Evolutionary conservation across 2,329 filamentous ascomycete genomes (phyloP), one percentile per base, ranked within the genome.

Genomic region (Fusarium redolens): DNA sequence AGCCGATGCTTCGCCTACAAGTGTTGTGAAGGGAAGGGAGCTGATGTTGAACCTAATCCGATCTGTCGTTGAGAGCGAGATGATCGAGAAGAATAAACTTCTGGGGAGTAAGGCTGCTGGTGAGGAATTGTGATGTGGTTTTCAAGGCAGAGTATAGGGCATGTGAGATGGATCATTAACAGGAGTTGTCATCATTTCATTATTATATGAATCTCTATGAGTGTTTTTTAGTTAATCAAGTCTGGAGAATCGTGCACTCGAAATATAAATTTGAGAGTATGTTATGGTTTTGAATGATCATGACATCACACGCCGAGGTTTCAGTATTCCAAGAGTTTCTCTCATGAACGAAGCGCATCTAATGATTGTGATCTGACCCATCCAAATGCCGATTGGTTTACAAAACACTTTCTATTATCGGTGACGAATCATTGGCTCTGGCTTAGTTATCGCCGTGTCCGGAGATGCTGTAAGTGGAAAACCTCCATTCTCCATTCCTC

Each of bases 1-100:
- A 1, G 86, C 88, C 11, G 85, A 88, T 31, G 84, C 86, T 13
- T 85, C 88, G 28, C 83, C 88, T 40, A 81, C 83, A 25, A 82
- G 82, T 20, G 75, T 92, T 15, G 78, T 79, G 30, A 82, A 79
- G 5, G 90, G 90, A 7, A 83, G 82, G n/a, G 84, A 87, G 65
- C 78, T 91, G 40, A 82, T 85, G 5, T 59, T 89, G 48, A 86
- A 88, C 74, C 78, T 92, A 68, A 86, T 92, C 63, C 82, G 87
- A 69, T 85, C 88, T 12, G 83, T 92, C 65, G 87, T 85, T 31
- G 87, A 90, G 81, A 86, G 85, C 74, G 85, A 87, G 77, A 54
- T 82, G 59, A 68, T 54, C 20, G 68, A 61, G 38, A 73, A 69
- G 69, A 69, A 73, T 18, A 65, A 65, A 60, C 37, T 65, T 40